Evolutionary conservation across 257 asterid species (phyloP).

Genomic region (Scutellaria baicalensis): DNA sequence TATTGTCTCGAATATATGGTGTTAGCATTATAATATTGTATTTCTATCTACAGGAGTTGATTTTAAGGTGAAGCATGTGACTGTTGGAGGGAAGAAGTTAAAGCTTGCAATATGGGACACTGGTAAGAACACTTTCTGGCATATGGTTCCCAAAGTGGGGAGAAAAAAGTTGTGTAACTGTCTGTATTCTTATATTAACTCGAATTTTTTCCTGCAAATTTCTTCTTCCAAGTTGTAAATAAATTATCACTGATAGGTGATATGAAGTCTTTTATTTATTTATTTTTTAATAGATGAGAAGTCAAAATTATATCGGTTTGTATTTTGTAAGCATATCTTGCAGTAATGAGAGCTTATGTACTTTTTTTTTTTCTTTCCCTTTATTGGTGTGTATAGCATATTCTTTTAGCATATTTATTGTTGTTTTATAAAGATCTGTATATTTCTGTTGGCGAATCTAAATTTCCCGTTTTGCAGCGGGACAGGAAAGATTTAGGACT

Average conservation of each 20-base stretch:
- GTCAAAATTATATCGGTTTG: background rate
- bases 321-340: background rate
- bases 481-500: conserved; percentile 69
- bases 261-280: background rate
- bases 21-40: background rate
- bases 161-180: background rate
- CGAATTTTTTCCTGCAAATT: background rate
- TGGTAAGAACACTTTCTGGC: conserved; percentile 38
- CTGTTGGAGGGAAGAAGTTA: conserved; percentile 81
- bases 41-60: conserved; percentile 64
- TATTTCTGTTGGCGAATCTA: conserved; percentile 1
- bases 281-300: background rate
- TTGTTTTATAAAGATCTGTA: background rate
- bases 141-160: background rate
- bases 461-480: conserved; percentile 36
- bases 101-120: conserved; percentile 99
- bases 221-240: background rate
- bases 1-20: background rate
- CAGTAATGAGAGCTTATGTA: background rate
- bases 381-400: background rate
- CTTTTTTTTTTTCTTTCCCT: background rate
- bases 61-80: conserved; percentile 91
- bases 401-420: background rate
- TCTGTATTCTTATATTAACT: background rate
- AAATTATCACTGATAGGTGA: background rate